Base-by-base conservation (phyloP, 2,329 filamentous ascomycete species). In the Fusarium circinatum region DNA sequence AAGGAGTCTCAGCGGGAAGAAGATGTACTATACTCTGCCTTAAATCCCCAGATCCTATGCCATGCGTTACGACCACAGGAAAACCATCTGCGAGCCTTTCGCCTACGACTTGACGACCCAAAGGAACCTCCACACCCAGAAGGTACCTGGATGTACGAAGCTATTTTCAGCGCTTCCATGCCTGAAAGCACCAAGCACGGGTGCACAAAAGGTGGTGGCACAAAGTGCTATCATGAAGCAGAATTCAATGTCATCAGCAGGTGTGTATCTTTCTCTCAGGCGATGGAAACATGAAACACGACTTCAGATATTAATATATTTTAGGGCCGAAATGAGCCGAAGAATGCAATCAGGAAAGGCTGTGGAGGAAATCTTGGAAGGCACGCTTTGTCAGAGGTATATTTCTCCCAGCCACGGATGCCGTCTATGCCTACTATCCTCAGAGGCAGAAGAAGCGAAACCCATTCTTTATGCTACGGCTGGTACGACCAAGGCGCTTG, bases 401-500 rank as follows among this genome's bases (percentile, higher is more conserved):
- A 47, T 28, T 14, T 28, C 44, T 47, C 44, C 12, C 1, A 28
- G 5, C 1, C 44, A 22, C 12, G 44, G 8, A 7, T 8, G 5
- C 44, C 24, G 13, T 5, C 12, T 47, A 15, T 47, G 18, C 12
- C 12, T 47, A 15, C 12, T 47, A 6, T 47, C 6, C 18, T 22
- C 18, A 13, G 12, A 45, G 24, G 14, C 8, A 3, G 4, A 45
- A 10, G 8, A 26, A 2, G 8, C 24, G 4, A 47, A 47, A 7
- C 8, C 12, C 4, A 45, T 20, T 47, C 24, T 47, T 1, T 47
- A 20, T 6, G 12, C 5, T 7, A 20, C 24, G 10, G 8, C 44
- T 0, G 24, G 18, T 0, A 28, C 12, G 4, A 2, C 1, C 5
- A 14, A 10, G 18, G 24, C 8, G 0, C 12, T 28, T 10, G 5